Percentiles rank a stretch among this genome's conserved stretches.
Conservation (phyloP, 2,329 filamentous ascomycete species). For the Botrytis elliptica region DNA sequence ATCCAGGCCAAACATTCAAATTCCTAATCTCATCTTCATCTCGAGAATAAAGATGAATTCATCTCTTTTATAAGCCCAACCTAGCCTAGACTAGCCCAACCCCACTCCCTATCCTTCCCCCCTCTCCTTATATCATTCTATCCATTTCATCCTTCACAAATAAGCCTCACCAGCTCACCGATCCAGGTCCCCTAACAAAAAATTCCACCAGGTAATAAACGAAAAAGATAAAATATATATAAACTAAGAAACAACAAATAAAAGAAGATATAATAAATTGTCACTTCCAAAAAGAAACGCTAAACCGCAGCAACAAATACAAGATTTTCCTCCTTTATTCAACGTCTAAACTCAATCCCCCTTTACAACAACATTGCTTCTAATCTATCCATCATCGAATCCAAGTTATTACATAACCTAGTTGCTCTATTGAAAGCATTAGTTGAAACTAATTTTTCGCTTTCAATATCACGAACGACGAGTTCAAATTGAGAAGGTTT, state of each 20-base stretch:
- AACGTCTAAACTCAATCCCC: background rate
- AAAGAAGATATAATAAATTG: background rate
- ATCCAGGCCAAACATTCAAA: background rate
- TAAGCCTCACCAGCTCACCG: background rate
- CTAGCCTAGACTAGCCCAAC: background rate
- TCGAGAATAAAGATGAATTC: background rate
- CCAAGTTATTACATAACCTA: constrained; percentile 32
- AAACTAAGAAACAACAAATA: background rate
- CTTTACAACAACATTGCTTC: constrained; percentile 31
- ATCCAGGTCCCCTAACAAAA: background rate
- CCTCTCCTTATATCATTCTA: background rate
- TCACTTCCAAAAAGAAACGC: constrained; percentile 24
- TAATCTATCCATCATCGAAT: constrained; percentile 33
- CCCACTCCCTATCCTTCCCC: background rate
- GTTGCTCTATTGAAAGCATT: constrained; percentile 30
- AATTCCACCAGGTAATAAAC: background rate
- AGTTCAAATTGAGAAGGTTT: constrained; percentile 66
- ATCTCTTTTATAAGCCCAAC: background rate
- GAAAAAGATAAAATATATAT: constrained; percentile 15
- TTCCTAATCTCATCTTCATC: background rate
- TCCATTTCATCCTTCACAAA: background rate
- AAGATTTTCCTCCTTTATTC: constrained; percentile 10
- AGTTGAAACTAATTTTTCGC: constrained; percentile 43
- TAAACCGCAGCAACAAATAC: constrained; percentile 30
- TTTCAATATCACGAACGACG: constrained; percentile 53